phyloP scores from a whole-genome alignment of 306 rosid species.

The Lathyrus aphaca region DNA sequence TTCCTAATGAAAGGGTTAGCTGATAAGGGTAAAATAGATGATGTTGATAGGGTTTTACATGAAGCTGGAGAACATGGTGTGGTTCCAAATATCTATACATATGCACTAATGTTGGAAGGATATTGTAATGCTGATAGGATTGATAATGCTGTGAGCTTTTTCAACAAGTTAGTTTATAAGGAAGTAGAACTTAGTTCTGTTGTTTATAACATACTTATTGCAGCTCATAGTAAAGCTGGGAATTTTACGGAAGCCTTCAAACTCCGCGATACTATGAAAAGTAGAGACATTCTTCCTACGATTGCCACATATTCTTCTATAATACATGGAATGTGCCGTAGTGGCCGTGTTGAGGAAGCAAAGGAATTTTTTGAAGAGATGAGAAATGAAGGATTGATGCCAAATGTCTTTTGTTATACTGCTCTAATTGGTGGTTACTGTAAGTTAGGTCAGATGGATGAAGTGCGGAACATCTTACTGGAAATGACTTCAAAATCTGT shows the following conservation, averaged over 20 bases:
- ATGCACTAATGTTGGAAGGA: constrained; percentile 68
- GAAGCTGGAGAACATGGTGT: constrained; percentile 54
- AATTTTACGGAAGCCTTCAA: constrained; percentile 58
- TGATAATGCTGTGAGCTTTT: constrained; percentile 58
- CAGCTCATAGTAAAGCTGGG: constrained; percentile 54
- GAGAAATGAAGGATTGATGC: constrained; percentile 62
- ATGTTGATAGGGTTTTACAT: constrained; percentile 54
- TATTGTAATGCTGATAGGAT: constrained; percentile 60
- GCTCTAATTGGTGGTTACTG: constrained; percentile 77
- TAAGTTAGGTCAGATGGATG: constrained; percentile 70
- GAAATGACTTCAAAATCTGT: constrained; percentile 56
- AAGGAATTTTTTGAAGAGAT: constrained; percentile 58
- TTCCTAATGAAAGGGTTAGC: constrained; percentile 60
- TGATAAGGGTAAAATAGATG: constrained; percentile 63
- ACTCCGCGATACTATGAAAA: constrained; percentile 61
- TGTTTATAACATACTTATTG: constrained; percentile 65
- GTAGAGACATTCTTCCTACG: constrained; percentile 54
- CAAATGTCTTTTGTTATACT: constrained; percentile 67
- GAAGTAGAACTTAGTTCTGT: constrained; percentile 63
- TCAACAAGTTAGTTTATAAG: constrained; percentile 50
- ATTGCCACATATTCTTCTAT: constrained; percentile 71
- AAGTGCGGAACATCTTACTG: constrained; percentile 43
- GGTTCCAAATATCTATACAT: constrained; percentile 63
- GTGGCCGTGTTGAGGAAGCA: constrained; percentile 63
- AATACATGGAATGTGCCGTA: constrained; percentile 68